A percentile compares a stretch with the other conserved stretches of the same genome.
phyloP scores from a whole-genome alignment of 305 asterid species.

The Stenogyne calaminthoides region DNA sequence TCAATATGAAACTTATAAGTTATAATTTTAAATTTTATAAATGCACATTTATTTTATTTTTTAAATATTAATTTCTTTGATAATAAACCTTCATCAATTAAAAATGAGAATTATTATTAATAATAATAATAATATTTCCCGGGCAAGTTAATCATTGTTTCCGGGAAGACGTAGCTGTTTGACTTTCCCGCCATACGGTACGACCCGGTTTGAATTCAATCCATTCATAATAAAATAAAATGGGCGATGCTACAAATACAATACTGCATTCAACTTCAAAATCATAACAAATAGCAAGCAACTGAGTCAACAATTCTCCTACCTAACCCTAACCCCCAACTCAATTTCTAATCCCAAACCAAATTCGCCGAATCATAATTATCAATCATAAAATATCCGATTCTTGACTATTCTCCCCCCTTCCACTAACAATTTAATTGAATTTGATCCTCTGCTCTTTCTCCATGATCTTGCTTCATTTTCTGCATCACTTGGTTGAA shows the following conservation, averaged over 20 bases:
- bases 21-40: too few relatives aligned
- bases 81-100: too few relatives aligned
- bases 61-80: too few relatives aligned
- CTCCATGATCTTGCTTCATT: not conserved
- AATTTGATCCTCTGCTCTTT: not conserved
- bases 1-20: too few relatives aligned
- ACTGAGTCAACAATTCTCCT: not conserved
- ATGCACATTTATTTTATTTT: too few relatives aligned
- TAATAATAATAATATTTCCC: too few relatives aligned
- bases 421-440: conserved; percentile 19
- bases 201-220: not conserved
- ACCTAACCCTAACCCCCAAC: conserved; percentile 21
- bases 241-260: not conserved
- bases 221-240: not conserved
- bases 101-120: too few relatives aligned
- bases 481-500: not conserved
- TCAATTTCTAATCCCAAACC: not conserved
- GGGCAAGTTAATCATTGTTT: not conserved
- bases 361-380: conserved; percentile 1
- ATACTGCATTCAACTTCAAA: not conserved
- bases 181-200: conserved; percentile 28
- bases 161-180: conserved; percentile 25
- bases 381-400: not conserved
- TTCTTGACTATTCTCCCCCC: conserved; percentile 28
- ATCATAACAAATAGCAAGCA: not conserved